Evolutionary conservation across 805 yeast genomes (phyloP), one percentile per base, ranked within the genome.

Genomic region (Candida sonorensis): DNA sequence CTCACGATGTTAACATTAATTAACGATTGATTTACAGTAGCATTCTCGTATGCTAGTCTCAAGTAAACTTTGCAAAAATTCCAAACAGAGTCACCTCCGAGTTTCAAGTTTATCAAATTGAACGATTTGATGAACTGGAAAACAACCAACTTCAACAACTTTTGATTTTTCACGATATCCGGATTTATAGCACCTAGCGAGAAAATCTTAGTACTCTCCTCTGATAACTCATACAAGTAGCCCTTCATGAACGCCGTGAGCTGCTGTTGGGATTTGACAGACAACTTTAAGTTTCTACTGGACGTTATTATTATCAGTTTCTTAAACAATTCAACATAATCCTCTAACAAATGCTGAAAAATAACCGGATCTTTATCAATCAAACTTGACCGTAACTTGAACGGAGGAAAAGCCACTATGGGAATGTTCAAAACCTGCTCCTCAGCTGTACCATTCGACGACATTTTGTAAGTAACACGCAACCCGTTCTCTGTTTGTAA

Each of bases 301-400:
- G 38, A 33, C 4, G 45, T 37, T 5, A 57, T 29, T 9, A 44
- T 37, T 21, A 71, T 53, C 25, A 81, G 51, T 36, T 61, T 70
- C 35, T 69, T 62, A 43, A 76, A 67, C 14, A 75, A 59, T 12
- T 49, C 53, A 34, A 81, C 72, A 53, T 80, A 82, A 3, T 72
- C 72, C 42, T 79, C 84, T 12, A 82, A 55, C 14, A 80, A 56
- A 51, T 81, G 86, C 4, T 72, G 80, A 87, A 90, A 82, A 7
- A 82, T 82, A 15, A 82, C 87, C 0, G 94, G 94, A 50, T 82
- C 94, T 39, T 75, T 81, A 48, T 82, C 92, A 6, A 80, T 77
- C 50, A 82, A 60, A n/a, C 85, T 75, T 0, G 88, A 81, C 22
- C 92, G 62, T 17, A 82, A 65, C 39, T 72, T 71, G 57, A 81